A percentile compares a stretch with the other conserved stretches of the same genome.
phyloP scores from a whole-genome alignment of 2,329 filamentous ascomycete genomes.

The Pseudogymnoascus sp. region DNA sequence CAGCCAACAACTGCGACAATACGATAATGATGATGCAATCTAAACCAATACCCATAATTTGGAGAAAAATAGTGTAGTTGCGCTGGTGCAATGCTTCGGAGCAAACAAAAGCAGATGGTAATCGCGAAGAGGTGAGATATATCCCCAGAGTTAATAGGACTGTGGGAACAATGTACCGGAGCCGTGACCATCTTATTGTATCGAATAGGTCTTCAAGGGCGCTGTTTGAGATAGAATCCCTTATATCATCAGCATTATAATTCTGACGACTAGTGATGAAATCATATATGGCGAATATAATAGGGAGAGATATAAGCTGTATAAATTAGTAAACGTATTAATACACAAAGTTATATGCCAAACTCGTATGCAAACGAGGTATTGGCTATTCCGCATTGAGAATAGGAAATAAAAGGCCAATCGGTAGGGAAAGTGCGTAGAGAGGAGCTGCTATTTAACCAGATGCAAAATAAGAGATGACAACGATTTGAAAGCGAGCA shows the following conservation, averaged over 20 bases:
- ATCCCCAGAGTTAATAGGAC: constrained; percentile 6
- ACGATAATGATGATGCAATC: constrained; percentile 9
- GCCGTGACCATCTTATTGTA: constrained; percentile 5
- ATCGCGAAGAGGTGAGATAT: constrained; percentile 3
- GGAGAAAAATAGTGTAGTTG: background rate
- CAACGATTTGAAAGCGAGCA: background rate
- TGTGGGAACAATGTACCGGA: constrained; percentile 11
- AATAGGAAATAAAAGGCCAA: background rate
- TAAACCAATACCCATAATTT: constrained; percentile 8
- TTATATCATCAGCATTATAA: constrained; percentile 8
- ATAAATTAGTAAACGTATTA: background rate
- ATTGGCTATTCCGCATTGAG: background rate
- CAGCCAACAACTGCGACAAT: background rate
- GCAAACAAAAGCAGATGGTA: constrained; percentile 8
- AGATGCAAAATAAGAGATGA: background rate
- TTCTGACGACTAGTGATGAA: background rate
- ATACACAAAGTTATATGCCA: background rate
- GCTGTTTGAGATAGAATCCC: constrained; percentile 11
- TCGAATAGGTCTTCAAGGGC: constrained; percentile 11
- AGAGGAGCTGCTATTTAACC: background rate
- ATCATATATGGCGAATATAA: constrained; percentile 11
- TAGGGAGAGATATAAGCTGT: constrained; percentile 4
- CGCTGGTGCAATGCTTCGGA: background rate
- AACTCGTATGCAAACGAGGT: background rate
- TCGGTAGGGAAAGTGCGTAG: background rate